Conservation (phyloP, 1,139 yeast genomes). For the Magnusiomyces magnusii region DNA sequence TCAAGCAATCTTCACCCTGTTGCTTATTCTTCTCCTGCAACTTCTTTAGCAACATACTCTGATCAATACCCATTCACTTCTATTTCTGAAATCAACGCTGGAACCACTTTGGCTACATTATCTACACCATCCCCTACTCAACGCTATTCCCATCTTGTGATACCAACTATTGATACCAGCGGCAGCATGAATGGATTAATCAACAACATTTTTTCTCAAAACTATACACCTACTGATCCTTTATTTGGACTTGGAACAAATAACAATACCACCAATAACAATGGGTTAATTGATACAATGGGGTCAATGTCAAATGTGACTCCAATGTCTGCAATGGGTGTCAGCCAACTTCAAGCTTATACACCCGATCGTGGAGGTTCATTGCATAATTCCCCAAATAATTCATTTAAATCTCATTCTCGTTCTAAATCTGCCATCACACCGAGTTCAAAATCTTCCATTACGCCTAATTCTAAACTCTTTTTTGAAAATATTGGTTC, state of each 20-base stretch:
- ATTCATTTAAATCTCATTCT: neutral
- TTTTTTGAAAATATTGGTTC: slow-evolving; percentile 2
- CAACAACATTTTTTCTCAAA: neutral
- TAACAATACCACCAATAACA: neutral
- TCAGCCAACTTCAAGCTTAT: slow-evolving; percentile 59
- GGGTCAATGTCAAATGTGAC: slow-evolving; percentile 22
- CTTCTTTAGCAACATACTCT: neutral
- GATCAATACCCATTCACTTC: slow-evolving; percentile 5
- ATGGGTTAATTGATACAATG: neutral
- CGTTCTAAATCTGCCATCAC: neutral
- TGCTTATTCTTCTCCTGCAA: neutral
- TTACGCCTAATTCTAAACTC: slow-evolving; percentile 1
- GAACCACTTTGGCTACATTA: slow-evolving; percentile 6
- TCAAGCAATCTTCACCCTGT: neutral
- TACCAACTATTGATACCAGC: slow-evolving; percentile 7
- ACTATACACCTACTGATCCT: neutral
- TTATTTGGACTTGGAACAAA: slow-evolving; percentile 1
- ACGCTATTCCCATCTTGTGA: slow-evolving; percentile 33
- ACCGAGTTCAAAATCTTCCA: neutral
- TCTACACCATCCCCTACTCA: slow-evolving; percentile 35
- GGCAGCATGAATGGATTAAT: neutral
- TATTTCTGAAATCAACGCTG: slow-evolving; percentile 7
- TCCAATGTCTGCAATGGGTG: slow-evolving; percentile 33
- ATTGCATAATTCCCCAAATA: neutral
- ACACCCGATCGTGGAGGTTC: slow-evolving; percentile 65